Base-by-base conservation (phyloP, 23 red algal species). In the Gracilaria vermiculophylla region DNA sequence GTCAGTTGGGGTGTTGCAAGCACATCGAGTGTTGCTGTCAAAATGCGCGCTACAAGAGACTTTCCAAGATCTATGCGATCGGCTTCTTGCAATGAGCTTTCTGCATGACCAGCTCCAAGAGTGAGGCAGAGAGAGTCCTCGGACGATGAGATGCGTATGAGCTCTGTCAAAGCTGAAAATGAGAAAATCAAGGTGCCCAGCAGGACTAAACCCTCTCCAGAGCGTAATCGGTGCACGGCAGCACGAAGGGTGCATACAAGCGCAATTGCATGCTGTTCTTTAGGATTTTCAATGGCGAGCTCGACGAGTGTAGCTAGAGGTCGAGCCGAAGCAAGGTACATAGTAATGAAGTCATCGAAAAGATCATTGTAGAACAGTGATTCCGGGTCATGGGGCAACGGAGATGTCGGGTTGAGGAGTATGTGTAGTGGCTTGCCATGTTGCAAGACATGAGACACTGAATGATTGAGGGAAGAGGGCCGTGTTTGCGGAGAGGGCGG, bases 51-150 rank as follows among this genome's bases (percentile, higher is more conserved):
- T 9, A 52, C 48, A 6, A 78, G 52, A n/a, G 73, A 78, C 23
- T 56, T 52, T 37, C 48, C 73, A 15, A 78, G 42, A 25, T 78
- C 73, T 44, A 78, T 78, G 15, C 73, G 39, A 78, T 78, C 73
- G 20, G 73, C 24, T 33, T 54, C 51, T 78, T 52, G 48, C 45
- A 78, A 17, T 35, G 45, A 56, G 48, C 48, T 37, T 53, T 78
- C 73, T 14, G 73, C 73, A 34, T 52, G 73, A 11, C 73, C 73
- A 53, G 73, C 73, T 1, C 48, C 73, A 53, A 78, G 45, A 15
- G 73, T 56, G 42, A 78, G 43, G 31, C 73, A 54, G 3, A 78
- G 45, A 17, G 73, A 37, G 52, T 52, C 51, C 51, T 52, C 48
- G 24, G 73, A 78, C 1, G 73, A 28, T 5, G 73, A 37, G 21